Evolutionary conservation across 2,329 filamentous ascomycete genomes (phyloP).

Genomic region (Hortaea werneckii): DNA sequence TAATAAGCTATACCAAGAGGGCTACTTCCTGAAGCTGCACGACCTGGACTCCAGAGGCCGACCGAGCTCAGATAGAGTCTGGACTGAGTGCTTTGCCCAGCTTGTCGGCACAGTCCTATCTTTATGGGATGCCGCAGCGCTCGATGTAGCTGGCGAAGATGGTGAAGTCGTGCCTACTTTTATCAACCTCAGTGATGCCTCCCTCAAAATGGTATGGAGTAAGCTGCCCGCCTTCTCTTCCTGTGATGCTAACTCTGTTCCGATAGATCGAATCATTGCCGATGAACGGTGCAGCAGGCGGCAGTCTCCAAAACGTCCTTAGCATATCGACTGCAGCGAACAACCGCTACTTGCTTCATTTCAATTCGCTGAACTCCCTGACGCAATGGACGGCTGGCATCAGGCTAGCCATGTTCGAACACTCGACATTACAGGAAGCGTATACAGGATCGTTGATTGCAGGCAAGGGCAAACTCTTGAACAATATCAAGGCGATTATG

Average conservation of each 20-base stretch:
- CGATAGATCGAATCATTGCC: constrained; percentile 59
- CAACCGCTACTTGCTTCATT: constrained; percentile 91
- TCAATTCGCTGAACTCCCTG: constrained; percentile 86
- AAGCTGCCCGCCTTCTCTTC: not conserved
- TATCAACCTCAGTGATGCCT: constrained; percentile 93
- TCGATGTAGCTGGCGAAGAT: constrained; percentile 77
- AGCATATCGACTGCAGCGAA: constrained; percentile 92
- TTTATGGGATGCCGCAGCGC: constrained; percentile 85
- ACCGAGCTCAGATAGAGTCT: constrained; percentile 74
- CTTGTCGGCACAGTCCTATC: constrained; percentile 91
- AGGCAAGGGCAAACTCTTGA: constrained; percentile 79
- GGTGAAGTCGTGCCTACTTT: constrained; percentile 83
- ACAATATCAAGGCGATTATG: constrained; percentile 85
- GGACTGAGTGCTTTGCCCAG: constrained; percentile 96
- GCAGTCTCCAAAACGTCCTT: constrained; percentile 84
- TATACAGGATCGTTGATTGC: constrained; percentile 95
- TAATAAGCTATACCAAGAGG: constrained; percentile 96
- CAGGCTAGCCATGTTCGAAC: constrained; percentile 85
- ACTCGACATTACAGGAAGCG: constrained; percentile 84
- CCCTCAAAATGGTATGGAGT: constrained; percentile 77
- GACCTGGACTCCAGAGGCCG: constrained; percentile 86
- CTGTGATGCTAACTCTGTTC: too few relatives aligned
- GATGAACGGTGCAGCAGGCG: constrained; percentile 64
- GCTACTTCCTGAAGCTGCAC: constrained; percentile 93
- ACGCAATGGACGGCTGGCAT: constrained; percentile 96